Percentiles rank a stretch among this genome's conserved stretches.
Evolutionary conservation across 768 basidiomycete genomes (phyloP).

Genomic region (Tricholoma matsutake): DNA sequence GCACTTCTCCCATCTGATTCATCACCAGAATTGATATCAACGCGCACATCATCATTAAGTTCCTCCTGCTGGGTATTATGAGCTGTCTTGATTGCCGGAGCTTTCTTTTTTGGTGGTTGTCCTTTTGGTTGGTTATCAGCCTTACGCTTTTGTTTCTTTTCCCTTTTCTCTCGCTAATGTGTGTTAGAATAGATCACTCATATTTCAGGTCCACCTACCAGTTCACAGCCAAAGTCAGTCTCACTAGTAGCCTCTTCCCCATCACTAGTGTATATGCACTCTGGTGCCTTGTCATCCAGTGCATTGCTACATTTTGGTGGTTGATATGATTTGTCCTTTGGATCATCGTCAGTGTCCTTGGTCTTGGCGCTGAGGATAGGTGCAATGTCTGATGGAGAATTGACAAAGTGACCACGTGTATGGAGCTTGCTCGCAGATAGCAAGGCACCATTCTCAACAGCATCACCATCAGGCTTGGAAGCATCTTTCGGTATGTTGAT

Average conservation of each 20-base stretch:
- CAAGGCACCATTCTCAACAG: no score
- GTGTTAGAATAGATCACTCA: background rate
- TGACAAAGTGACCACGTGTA: no score
- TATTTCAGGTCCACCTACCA: background rate
- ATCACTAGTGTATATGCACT: background rate
- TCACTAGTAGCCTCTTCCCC: conserved; percentile 2
- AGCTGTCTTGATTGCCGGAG: background rate
- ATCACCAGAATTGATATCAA: conserved; percentile 14
- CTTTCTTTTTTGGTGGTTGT: background rate
- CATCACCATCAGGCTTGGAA: no score
- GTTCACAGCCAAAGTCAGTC: conserved; percentile 3
- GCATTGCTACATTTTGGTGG: conserved; percentile 3
- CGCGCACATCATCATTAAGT: background rate
- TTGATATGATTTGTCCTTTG: background rate
- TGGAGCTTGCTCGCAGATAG: no score
- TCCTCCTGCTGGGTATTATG: background rate
- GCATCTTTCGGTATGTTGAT: no score
- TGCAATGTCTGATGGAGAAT: no score
- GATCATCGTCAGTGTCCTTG: background rate
- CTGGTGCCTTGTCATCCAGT: background rate
- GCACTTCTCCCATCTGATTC: no score
- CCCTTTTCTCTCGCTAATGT: background rate
- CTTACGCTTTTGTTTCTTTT: background rate
- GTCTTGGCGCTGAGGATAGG: background rate
- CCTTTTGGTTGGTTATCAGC: background rate